Evolutionary conservation across 768 basidiomycete species (phyloP), one percentile per base, ranked within the genome.

Genomic region (Fomitopsis pulvina): DNA sequence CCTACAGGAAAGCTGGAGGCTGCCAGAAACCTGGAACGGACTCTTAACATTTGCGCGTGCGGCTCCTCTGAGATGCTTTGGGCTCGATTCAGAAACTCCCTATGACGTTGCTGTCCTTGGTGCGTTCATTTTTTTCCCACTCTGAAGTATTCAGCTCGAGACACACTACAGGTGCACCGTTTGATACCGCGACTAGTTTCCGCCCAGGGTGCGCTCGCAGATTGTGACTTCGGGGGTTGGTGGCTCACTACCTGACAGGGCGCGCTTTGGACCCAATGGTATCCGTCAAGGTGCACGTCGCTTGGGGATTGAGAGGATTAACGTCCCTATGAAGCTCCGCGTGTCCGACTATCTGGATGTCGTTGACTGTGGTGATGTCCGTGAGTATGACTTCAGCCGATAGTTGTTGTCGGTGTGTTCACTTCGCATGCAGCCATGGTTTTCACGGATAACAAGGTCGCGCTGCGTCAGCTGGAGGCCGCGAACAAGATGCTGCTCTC

Each of bases 211-310:
- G 41, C 27, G 61, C 45, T 6, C 14, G 2, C 16, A 12, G 14
- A 16, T n/a, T n/a, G 26, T 11, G 24, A 24, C 6, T 9, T 12
- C 26, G 21, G 5, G 25, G 18, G 10, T 12, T 4, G 8, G 11
- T 28, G 27, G 43, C 26, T 45, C 24, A 45, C 25, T 32, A 11
- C 12, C 6, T 7, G 26, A 5, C 48, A 60, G 59, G 16, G 62
- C 65, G 24, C 61, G 65, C 2, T 68, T 68, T 29, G 66, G 66
- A 0, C 65, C 65, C 14, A 66, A 65, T 28, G 65, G 64, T 10
- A 68, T 66, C 48, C 65, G 65, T 24, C 60, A 65, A 53, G 66
- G 65, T 7, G 58, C 65, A 9, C 65, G 62, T 14, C 59, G 64
- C 3, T 50, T 65, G 6, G 53, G 60, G 18, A 48, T 66, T n/a